Conservation (phyloP, 2,329 filamentous ascomycete species). For the Clonostachys sp. region DNA sequence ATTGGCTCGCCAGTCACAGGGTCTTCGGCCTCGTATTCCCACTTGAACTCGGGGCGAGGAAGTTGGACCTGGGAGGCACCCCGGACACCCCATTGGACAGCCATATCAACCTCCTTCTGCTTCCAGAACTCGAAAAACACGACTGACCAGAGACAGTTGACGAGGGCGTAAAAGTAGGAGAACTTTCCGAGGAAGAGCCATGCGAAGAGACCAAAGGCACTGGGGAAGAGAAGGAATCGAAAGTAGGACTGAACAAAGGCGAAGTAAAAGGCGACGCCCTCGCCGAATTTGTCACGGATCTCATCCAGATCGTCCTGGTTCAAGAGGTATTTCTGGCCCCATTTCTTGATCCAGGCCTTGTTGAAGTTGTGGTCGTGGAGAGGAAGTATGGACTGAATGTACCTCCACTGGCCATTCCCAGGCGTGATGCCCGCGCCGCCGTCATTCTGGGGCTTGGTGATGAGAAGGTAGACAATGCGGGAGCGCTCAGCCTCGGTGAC, state of each 20-base stretch:
- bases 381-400: slow-evolving; percentile 71
- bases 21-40: slow-evolving; percentile 73
- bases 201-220: slow-evolving; percentile 68
- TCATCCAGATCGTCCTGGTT: slow-evolving; percentile 63
- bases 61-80: slow-evolving; percentile 79
- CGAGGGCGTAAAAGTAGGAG: slow-evolving; percentile 73
- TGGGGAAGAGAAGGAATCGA: slow-evolving; percentile 76
- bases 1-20: slow-evolving; percentile 76
- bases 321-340: slow-evolving; percentile 68
- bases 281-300: slow-evolving; percentile 73
- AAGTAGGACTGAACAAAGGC: slow-evolving; percentile 92
- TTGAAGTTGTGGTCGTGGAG: slow-evolving; percentile 76
- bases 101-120: slow-evolving; percentile 82
- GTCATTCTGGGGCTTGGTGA: slow-evolving; percentile 67
- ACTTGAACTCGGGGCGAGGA: slow-evolving; percentile 71
- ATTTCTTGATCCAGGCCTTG: slow-evolving; percentile 68
- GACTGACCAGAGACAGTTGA: slow-evolving; percentile 81
- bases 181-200: slow-evolving; percentile 85
- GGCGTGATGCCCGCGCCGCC: slow-evolving; percentile 77
- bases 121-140: slow-evolving; percentile 96
- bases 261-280: slow-evolving; percentile 91
- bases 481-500: slow-evolving; percentile 85
- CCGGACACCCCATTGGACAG: slow-evolving; percentile 83
- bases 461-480: slow-evolving; percentile 81
- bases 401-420: slow-evolving; percentile 64